Base-by-base conservation (phyloP, 768 basidiomycete species). In the Cubamyces lactineus region DNA sequence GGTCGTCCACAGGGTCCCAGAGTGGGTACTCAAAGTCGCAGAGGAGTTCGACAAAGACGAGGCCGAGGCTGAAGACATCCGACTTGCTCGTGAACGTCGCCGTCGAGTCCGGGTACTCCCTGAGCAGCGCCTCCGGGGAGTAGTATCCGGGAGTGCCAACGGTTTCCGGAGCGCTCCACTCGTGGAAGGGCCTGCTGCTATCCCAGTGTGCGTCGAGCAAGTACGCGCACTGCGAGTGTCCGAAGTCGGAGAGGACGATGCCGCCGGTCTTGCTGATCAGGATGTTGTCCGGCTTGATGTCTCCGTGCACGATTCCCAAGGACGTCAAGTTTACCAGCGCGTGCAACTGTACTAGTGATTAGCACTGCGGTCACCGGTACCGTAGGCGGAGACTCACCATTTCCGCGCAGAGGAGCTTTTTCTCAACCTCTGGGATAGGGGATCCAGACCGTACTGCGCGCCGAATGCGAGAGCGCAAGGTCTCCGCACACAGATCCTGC, bases 21-120 rank as follows among this genome's bases (percentile, higher is more conserved):
- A 63, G 21, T 23, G 62, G 57, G 7, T 3, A 19, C 0, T 34
- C 34, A 13, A 49, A 11, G n/a, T 47, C 39, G 1, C 52, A 39
- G n/a, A 63, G 30, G 9, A 81, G 77, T 66, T 83, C 80, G 46
- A 78, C 74, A 2, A 84, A 70, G 68, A 82, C 78, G 58, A 80
- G 78, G 1, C 82, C 82, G 11, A 80, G 69, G 19, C 71, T 74
- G 80, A 79, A 84, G 71, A 79, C 77, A 63, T 84, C 82, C 43
- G 78, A 77, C 21, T 54, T 28, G 19, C 21, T 19, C 11, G 51
- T 42, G 42, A 43, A 46, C 26, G 21, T 5, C 19, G 40, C 26
- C 17, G 39, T 15, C 21, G 76, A 75, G 66, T 80, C 81, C 3
- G 72, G 70, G 67, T 82, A 77, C 8, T 17, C 48, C 26, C 26